These are phyloP conservation scores for Podospora pseudopauciseta DNA, from an alignment of 495 filamentous ascomycete species.

Conservation along the genomic window DNA sequence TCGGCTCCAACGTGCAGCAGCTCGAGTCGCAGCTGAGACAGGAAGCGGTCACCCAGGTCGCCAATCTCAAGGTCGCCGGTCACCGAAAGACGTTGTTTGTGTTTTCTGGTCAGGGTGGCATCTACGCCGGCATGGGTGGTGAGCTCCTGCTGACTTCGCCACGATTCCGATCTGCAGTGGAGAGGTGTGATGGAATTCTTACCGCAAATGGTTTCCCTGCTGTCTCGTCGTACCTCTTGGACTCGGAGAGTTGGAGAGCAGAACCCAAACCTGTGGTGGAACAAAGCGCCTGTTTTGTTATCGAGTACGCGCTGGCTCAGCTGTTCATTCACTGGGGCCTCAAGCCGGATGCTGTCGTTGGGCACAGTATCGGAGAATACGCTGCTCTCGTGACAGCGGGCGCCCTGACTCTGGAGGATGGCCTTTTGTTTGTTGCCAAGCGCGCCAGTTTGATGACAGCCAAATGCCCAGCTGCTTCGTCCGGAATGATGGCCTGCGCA, in stretches of 20 bases:
- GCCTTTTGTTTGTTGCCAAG: not conserved
- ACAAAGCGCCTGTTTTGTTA: not conserved
- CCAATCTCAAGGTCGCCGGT: not conserved
- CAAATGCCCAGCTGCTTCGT: not conserved
- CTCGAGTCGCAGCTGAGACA: not conserved
- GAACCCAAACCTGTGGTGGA: not conserved
- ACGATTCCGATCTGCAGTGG: not conserved
- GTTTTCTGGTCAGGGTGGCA: not conserved
- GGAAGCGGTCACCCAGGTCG: not conserved
- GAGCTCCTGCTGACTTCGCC: not conserved
- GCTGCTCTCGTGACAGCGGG: not conserved
- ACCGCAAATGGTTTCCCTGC: not conserved
- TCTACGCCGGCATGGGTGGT: slow-evolving; percentile 1
- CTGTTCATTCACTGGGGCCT: not conserved
- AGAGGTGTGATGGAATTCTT: not conserved
- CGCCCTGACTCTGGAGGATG: not conserved
- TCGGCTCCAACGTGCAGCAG: not conserved
- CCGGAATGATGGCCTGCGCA: not conserved
- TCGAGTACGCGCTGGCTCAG: not conserved
- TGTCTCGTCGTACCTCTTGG: not conserved
- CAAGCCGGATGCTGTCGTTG: not conserved
- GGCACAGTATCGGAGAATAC: not conserved
- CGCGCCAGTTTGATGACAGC: not conserved
- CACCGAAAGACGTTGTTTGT: not conserved
- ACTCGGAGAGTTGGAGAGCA: not conserved